Evolutionary conservation across 306 rosid species (phyloP).

Genomic region (Delonix regia): DNA sequence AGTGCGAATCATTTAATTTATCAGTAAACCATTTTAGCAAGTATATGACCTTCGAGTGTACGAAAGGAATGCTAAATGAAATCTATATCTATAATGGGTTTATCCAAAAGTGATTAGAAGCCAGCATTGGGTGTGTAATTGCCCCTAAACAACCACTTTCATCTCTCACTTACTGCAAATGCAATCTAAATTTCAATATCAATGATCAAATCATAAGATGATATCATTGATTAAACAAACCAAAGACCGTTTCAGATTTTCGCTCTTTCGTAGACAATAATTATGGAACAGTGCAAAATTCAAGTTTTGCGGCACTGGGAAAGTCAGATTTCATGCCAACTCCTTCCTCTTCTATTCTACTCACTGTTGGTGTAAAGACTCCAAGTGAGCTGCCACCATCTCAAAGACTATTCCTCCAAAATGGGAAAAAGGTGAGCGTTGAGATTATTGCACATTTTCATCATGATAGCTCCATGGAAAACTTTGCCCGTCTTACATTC

Average conservation of each 20-base stretch:
- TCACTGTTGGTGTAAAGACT: not conserved
- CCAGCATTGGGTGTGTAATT: not conserved
- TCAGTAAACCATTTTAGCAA: not conserved
- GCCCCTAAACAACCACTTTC: not conserved
- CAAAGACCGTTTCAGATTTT: not conserved
- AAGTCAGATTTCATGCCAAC: conserved; percentile 25
- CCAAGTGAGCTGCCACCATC: not conserved
- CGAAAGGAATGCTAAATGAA: conserved; percentile 8
- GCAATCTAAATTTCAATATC: not conserved
- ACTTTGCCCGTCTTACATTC: not conserved
- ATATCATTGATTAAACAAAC: not conserved
- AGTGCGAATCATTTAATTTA: not conserved
- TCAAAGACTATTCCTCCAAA: not conserved
- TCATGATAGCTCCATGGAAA: not conserved
- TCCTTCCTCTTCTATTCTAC: not conserved
- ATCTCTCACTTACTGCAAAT: not conserved
- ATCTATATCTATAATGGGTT: not conserved
- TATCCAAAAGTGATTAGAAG: conserved; percentile 27
- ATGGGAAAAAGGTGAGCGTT: not conserved
- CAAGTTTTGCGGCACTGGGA: conserved; percentile 25
- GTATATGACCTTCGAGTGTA: not conserved
- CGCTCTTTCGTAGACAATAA: not conserved
- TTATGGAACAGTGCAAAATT: not conserved
- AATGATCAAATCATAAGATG: not conserved
- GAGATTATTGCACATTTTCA: not conserved